Conservation (phyloP, 257 asterid genomes). For the Catharanthus roseus region DNA sequence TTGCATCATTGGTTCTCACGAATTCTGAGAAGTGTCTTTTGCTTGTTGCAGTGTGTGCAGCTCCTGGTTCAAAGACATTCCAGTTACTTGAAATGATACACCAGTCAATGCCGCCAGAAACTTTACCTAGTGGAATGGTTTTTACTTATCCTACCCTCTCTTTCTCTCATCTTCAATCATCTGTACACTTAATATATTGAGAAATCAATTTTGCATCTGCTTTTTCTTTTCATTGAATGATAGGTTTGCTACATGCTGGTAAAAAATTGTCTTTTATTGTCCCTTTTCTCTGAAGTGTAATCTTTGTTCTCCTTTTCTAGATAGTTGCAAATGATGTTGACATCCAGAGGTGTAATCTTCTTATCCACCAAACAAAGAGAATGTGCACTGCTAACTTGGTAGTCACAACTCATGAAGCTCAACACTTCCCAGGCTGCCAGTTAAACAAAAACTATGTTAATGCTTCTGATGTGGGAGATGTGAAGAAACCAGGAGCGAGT, state of each 20-base stretch:
- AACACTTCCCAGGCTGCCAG: slow-evolving; percentile 93
- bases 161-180: not conserved
- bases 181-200: not conserved
- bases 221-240: slow-evolving; percentile 15
- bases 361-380: slow-evolving; percentile 97
- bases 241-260: not conserved
- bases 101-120: slow-evolving; percentile 58
- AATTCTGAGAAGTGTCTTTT: not conserved
- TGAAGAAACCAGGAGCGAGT: slow-evolving; percentile 35
- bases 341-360: slow-evolving; percentile 96
- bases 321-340: slow-evolving; percentile 94
- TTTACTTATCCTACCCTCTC: slow-evolving; percentile 13
- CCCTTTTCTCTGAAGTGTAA: not conserved
- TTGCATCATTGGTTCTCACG: not conserved
- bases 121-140: slow-evolving; percentile 92
- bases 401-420: slow-evolving; percentile 99
- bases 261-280: not conserved
- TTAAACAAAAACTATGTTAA: slow-evolving; percentile 34
- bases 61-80: slow-evolving; percentile 98
- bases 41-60: slow-evolving; percentile 91
- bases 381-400: slow-evolving; percentile 97
- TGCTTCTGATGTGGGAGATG: slow-evolving; percentile 37
- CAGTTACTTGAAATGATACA: slow-evolving; percentile 97
- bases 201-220: slow-evolving; percentile 16
- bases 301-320: slow-evolving; percentile 32